phyloP scores from a whole-genome alignment of 352 stramenopile species.

The Pythium plurisporium region DNA sequence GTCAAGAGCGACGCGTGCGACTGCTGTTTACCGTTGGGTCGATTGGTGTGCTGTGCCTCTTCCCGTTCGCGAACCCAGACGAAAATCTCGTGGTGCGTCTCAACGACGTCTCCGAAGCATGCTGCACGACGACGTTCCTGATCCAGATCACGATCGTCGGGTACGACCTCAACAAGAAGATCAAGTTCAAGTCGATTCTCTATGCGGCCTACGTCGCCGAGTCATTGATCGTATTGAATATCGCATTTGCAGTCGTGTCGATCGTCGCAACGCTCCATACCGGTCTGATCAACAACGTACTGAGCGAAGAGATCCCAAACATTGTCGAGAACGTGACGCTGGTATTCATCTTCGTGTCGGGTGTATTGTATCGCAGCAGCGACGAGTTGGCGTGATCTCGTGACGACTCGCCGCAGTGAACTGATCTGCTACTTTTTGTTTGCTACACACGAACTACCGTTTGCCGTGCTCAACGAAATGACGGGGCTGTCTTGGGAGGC shows the following conservation, averaged over 20 bases:
- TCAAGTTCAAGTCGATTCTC: conserved; percentile 20
- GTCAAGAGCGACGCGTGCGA: background rate
- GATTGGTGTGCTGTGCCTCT: background rate
- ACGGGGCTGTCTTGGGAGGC: conserved; percentile 23
- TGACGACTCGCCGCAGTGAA: conserved; percentile 6
- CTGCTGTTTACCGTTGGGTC: conserved; percentile 3
- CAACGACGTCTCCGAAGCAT: conserved; percentile 24
- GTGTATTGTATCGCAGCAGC: background rate
- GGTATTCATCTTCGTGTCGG: conserved; percentile 1
- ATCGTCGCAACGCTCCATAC: background rate
- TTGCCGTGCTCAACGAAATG: conserved; percentile 20
- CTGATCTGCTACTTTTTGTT: conserved; percentile 5
- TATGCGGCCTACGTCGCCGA: conserved; percentile 9
- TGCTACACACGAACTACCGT: conserved; percentile 12
- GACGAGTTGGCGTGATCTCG: background rate
- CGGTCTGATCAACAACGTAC: no score
- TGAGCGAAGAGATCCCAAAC: conserved; percentile 17
- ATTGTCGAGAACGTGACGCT: conserved; percentile 20
- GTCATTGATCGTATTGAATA: conserved; percentile 5
- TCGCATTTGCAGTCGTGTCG: conserved; percentile 3
- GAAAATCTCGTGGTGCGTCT: conserved; percentile 16
- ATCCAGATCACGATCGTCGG: conserved; percentile 23
- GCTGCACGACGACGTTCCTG: conserved; percentile 16
- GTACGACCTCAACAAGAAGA: conserved; percentile 26
- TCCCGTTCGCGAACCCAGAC: conserved; percentile 8